phyloP scores from a whole-genome alignment of 2,329 filamentous ascomycete genomes.

The Trichophyton schoenleinii region DNA sequence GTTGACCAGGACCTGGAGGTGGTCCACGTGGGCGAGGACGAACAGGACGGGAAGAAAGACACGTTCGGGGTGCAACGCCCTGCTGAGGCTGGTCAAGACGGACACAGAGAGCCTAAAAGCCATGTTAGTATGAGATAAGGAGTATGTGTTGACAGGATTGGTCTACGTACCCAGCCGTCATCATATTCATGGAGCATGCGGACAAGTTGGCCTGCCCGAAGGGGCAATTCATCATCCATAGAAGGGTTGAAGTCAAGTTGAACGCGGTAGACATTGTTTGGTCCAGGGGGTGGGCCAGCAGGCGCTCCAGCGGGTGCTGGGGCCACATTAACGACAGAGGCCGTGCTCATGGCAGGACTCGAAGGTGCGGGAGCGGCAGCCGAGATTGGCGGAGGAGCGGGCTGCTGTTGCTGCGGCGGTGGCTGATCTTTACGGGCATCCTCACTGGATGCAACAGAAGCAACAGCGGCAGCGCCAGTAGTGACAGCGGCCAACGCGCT shows the following conservation, averaged over 20 bases:
- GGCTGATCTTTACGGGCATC: constrained; percentile 14
- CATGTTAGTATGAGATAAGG: constrained; percentile 22
- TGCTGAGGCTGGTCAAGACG: constrained; percentile 81
- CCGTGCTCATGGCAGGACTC: constrained; percentile 18
- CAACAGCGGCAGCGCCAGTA: constrained; percentile 18
- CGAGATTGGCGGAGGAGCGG: constrained; percentile 11
- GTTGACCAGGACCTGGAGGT: constrained; percentile 22
- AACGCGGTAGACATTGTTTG: constrained; percentile 70
- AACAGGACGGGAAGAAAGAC: constrained; percentile 79
- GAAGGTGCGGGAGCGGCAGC: constrained; percentile 14
- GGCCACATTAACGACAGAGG: constrained; percentile 37
- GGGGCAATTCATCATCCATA: constrained; percentile 79
- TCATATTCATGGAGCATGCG: constrained; percentile 91
- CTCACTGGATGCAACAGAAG: constrained; percentile 15
- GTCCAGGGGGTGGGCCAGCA: constrained; percentile 28
- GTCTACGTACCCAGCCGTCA: constrained; percentile 77
- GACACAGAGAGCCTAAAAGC: constrained; percentile 65
- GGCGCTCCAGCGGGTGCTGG: constrained; percentile 45
- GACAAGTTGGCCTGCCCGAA: constrained; percentile 71
- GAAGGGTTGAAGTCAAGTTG: constrained; percentile 89
- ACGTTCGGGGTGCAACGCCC: constrained; percentile 87
- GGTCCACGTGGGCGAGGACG: constrained; percentile 56
- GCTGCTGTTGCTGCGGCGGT: not conserved
- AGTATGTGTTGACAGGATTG: not conserved
- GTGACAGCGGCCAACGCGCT: constrained; percentile 31